Conservation (phyloP, 2,329 filamentous ascomycete genomes). For the Thielaviopsis ethacetica region DNA sequence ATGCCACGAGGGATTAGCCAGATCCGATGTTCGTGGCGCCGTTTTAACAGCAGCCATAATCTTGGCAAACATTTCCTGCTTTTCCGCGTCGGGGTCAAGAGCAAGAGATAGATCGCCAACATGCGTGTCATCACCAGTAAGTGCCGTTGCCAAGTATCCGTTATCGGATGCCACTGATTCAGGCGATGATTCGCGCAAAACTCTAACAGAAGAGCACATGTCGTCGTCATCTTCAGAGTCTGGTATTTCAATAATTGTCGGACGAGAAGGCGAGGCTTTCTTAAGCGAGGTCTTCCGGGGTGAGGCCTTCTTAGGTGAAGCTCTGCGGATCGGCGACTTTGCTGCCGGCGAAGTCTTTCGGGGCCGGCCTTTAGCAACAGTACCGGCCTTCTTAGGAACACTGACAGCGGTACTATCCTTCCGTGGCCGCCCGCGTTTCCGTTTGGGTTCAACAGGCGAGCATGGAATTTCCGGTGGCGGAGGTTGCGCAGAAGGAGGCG, state of each 20-base stretch:
- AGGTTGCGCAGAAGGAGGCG: slow-evolving; percentile 2
- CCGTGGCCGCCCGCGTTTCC: slow-evolving; percentile 24
- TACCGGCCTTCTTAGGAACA: neutral
- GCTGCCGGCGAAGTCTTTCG: neutral
- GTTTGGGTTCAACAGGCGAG: neutral
- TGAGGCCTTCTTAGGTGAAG: neutral
- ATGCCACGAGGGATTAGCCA: slow-evolving; percentile 52
- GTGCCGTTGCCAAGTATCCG: slow-evolving; percentile 2
- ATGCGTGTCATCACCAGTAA: slow-evolving; percentile 20
- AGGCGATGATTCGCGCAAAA: neutral
- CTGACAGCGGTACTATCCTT: slow-evolving; percentile 17
- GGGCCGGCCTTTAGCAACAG: neutral
- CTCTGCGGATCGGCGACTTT: neutral
- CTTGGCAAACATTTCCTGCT: slow-evolving; percentile 30
- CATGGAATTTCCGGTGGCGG: neutral
- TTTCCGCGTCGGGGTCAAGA: slow-evolving; percentile 24
- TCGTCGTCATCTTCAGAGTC: slow-evolving; percentile 10
- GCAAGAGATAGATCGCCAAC: slow-evolving; percentile 28
- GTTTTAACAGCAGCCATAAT: slow-evolving; percentile 39
- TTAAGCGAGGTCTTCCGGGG: neutral
- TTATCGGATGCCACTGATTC: slow-evolving; percentile 6
- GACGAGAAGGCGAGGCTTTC: neutral
- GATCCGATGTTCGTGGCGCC: slow-evolving; percentile 32
- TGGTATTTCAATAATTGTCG: slow-evolving; percentile 10
- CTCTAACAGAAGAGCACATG: neutral